Percentiles rank a stretch among this genome's conserved stretches.
Evolutionary conservation across 2,329 filamentous ascomycete genomes (phyloP).

Genomic region (Nigrospora osmanthi): DNA sequence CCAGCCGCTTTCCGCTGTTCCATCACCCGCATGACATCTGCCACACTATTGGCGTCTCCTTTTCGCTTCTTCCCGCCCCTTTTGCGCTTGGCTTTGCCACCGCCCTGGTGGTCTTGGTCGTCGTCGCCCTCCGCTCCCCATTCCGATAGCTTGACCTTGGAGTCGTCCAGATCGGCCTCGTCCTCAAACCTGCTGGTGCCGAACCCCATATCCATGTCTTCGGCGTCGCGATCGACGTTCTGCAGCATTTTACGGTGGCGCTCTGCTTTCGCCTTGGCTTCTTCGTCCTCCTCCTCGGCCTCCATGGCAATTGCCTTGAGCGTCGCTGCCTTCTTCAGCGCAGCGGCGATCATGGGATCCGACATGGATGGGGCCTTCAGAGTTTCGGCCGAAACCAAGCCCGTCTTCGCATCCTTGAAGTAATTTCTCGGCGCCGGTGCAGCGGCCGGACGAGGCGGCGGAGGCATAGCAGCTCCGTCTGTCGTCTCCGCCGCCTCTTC

Average conservation of each 20-base stretch:
- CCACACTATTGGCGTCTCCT: slow-evolving; percentile 69
- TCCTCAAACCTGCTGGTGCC: slow-evolving; percentile 82
- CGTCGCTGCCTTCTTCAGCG: slow-evolving; percentile 75
- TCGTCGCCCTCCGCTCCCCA: slow-evolving; percentile 50
- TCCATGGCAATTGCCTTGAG: slow-evolving; percentile 41
- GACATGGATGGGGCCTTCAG: slow-evolving; percentile 48
- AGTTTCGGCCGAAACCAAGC: slow-evolving; percentile 43
- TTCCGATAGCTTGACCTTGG: slow-evolving; percentile 58
- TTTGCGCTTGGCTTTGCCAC: slow-evolving; percentile 52
- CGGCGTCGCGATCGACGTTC: slow-evolving; percentile 68
- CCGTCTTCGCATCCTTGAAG: slow-evolving; percentile 51
- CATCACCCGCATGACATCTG: slow-evolving; percentile 73
- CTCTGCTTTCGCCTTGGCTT: slow-evolving; percentile 51
- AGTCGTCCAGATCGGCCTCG: slow-evolving; percentile 70
- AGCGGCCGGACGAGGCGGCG: slow-evolving; percentile 32
- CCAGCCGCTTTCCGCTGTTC: slow-evolving; percentile 44
- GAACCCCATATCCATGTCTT: slow-evolving; percentile 93
- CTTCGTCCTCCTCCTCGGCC: slow-evolving; percentile 27
- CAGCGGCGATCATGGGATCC: slow-evolving; percentile 74
- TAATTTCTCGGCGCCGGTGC: slow-evolving; percentile 44
- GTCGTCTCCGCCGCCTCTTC: slow-evolving; percentile 12
- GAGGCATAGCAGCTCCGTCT: slow-evolving; percentile 30
- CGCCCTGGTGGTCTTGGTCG: slow-evolving; percentile 33
- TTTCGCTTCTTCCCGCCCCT: slow-evolving; percentile 68
- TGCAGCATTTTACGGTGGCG: slow-evolving; percentile 69